These are phyloP conservation scores for Phytopythium chamaehyphon DNA, from an alignment of 352 stramenopile genomes.

Conservation along the genomic window DNA sequence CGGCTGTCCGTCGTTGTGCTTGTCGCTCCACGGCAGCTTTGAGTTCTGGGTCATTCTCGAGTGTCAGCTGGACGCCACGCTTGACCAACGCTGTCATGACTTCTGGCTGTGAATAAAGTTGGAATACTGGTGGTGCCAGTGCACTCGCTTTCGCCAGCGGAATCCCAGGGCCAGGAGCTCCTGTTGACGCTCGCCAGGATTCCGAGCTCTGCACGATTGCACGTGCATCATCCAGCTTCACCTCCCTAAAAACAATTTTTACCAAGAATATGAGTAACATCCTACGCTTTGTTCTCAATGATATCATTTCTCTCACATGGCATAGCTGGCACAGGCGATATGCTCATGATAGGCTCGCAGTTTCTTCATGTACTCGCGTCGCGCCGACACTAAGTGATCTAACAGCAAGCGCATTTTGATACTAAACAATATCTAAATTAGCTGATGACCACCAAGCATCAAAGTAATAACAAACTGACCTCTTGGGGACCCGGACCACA, in stretches of 20 bases:
- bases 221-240: conserved; percentile 62
- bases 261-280: background rate
- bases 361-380: conserved; percentile 38
- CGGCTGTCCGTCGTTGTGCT: conserved; percentile 18
- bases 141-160: conserved; percentile 6
- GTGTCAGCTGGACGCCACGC: conserved; percentile 56
- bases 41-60: conserved; percentile 64
- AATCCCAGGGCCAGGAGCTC: conserved; percentile 4
- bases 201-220: conserved; percentile 63
- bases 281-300: background rate
- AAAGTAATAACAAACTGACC: conserved; percentile 15
- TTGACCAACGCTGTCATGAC: conserved; percentile 58
- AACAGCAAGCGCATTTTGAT: conserved; percentile 58
- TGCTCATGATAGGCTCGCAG: conserved; percentile 52
- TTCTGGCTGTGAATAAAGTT: conserved; percentile 39
- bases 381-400: conserved; percentile 34
- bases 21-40: conserved; percentile 44
- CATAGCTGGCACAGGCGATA: conserved; percentile 38
- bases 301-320: conserved; percentile 32
- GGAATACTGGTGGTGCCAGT: conserved; percentile 28
- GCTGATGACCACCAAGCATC: background rate
- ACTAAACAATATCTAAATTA: conserved; percentile 13
- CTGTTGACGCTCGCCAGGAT: conserved; percentile 24
- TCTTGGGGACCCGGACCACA: conserved; percentile 68
- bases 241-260: conserved; percentile 21